phyloP scores from a whole-genome alignment of 352 stramenopile species.

The Elongisporangium anandrum region DNA sequence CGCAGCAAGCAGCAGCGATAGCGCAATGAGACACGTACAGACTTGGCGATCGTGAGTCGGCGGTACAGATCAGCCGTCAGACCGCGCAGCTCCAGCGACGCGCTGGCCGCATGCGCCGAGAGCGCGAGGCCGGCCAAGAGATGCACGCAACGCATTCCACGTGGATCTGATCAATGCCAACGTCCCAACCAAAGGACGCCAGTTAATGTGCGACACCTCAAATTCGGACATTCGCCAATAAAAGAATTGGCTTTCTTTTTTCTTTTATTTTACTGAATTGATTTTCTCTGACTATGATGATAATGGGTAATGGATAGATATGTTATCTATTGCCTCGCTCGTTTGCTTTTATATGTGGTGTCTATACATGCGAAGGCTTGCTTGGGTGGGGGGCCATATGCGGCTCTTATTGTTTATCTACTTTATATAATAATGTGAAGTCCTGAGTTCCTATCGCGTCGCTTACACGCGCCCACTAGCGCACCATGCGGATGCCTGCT shows the following conservation, averaged over 20 bases:
- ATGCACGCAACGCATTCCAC: slow-evolving; percentile 13
- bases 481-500: slow-evolving; percentile 15
- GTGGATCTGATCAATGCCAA: neutral
- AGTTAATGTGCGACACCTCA: neutral
- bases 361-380: slow-evolving; percentile 9
- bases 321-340: neutral
- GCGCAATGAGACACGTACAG: slow-evolving; percentile 18
- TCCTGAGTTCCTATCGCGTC: slow-evolving; percentile 11
- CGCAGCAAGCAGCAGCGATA: neutral
- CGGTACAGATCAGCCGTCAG: slow-evolving; percentile 35
- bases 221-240: neutral
- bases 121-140: slow-evolving; percentile 14
- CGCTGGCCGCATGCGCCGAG: slow-evolving; percentile 6
- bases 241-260: neutral
- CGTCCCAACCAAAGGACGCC: no score
- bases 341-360: slow-evolving; percentile 8
- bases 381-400: slow-evolving; percentile 11
- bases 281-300: neutral
- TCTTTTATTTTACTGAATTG: neutral
- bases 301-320: neutral
- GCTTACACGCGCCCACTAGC: slow-evolving; percentile 15
- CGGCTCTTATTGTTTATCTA: neutral
- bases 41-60: slow-evolving; percentile 26
- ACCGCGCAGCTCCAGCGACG: slow-evolving; percentile 26
- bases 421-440: slow-evolving; percentile 29